Conservation (phyloP, 1,284 basidiomycete species). For the Ganoderma lucidum region DNA sequence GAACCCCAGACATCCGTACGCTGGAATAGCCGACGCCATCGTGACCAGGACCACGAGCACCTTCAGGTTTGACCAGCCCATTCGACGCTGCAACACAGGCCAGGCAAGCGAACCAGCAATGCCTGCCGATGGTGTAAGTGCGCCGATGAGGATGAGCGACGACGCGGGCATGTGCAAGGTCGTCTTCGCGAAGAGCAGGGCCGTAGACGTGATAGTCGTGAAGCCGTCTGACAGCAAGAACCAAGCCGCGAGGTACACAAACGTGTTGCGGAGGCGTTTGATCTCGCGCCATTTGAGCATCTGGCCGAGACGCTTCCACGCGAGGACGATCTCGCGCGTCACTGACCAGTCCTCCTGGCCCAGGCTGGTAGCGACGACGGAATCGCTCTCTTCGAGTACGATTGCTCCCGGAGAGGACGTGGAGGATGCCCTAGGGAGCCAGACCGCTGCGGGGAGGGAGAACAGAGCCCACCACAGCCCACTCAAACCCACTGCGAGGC, state of each 20-base stretch:
- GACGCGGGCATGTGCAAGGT: conserved; percentile 77
- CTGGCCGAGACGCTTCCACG: conserved; percentile 71
- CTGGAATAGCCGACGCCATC: conserved; percentile 74
- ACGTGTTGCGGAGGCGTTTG: conserved; percentile 80
- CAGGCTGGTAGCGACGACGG: conserved; percentile 22
- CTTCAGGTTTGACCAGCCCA: conserved; percentile 70
- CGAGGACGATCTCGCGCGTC: conserved; percentile 58
- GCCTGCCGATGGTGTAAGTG: conserved; percentile 72
- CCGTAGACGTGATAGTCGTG: conserved; percentile 85
- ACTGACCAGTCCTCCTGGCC: conserved; percentile 52
- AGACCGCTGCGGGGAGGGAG: conserved; percentile 76
- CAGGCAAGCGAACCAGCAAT: conserved; percentile 79
- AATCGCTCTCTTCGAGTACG: conserved; percentile 26
- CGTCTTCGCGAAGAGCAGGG: conserved; percentile 86
- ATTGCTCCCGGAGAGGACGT: conserved; percentile 24
- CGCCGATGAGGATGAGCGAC: conserved; percentile 75
- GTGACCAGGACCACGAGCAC: conserved; percentile 75
- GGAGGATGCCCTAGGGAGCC: conserved; percentile 60
- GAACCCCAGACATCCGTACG: conserved; percentile 87
- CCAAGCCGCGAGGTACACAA: conserved; percentile 89
- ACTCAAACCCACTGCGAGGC: conserved; percentile 81
- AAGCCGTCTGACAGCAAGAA: conserved; percentile 91
- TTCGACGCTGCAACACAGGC: conserved; percentile 69
- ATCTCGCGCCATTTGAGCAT: conserved; percentile 80
- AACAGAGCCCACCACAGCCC: conserved; percentile 89